Evolutionary conservation across 257 asterid genomes (phyloP).

Genomic region (Salvia miltiorrhiza): DNA sequence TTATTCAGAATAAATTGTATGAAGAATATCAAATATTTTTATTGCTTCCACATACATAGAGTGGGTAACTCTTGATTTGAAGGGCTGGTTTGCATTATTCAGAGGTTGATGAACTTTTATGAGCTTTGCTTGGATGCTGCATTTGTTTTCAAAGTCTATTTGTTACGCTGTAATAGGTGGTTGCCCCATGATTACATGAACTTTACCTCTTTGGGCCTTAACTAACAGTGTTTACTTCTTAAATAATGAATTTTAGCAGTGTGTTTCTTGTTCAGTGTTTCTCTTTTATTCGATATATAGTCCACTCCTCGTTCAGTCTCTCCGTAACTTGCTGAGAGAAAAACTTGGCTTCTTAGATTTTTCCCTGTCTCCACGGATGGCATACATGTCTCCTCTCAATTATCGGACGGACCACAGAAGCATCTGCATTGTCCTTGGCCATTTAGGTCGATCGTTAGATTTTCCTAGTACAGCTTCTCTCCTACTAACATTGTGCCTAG

Average conservation of each 20-base stretch:
- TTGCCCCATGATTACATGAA: not conserved
- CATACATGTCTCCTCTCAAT: not conserved
- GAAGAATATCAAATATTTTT: not conserved
- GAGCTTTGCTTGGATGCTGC: not conserved
- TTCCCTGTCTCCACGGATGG: not conserved
- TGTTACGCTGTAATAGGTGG: not conserved
- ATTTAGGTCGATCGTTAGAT: not conserved
- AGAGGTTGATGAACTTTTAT: not conserved
- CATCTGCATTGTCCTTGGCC: not conserved
- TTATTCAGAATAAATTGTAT: not conserved
- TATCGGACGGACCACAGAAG: not conserved
- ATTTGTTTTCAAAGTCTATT: not conserved
- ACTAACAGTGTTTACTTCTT: not conserved
- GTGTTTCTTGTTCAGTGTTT: not conserved
- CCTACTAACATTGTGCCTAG: not conserved
- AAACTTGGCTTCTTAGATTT: not conserved
- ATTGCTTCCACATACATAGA: not conserved
- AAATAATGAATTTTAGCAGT: not conserved
- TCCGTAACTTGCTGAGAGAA: not conserved
- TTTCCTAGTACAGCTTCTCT: not conserved
- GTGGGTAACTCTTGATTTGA: not conserved
- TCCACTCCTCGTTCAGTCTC: not conserved
- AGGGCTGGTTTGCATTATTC: conserved; percentile 12
- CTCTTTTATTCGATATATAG: not conserved
- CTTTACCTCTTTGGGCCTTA: not conserved